Conservation (phyloP, 2,329 filamentous ascomycete genomes). For the Drechslerella stenobrocha region DNA sequence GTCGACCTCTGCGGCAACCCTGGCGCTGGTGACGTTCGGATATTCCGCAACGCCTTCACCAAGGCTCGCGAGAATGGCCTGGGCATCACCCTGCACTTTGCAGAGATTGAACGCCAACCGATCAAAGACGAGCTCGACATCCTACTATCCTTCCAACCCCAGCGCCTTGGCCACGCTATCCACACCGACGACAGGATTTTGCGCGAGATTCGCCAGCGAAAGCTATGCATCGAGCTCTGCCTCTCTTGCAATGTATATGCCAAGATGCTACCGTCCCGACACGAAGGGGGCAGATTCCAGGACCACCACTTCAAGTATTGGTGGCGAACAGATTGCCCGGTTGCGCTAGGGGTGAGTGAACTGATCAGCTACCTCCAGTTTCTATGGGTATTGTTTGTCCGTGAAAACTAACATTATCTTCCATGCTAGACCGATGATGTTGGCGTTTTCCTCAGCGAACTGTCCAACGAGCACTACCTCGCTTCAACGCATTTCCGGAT, state of each 20-base stretch:
- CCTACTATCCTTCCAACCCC: conserved; percentile 68
- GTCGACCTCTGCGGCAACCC: conserved; percentile 81
- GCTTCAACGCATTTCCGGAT: conserved; percentile 72
- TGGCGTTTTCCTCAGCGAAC: conserved; percentile 73
- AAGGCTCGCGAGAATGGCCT: conserved; percentile 63
- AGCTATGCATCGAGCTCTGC: conserved; percentile 73
- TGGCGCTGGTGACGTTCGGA: conserved; percentile 62
- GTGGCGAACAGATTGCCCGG: conserved; percentile 64
- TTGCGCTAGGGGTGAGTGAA: conserved; percentile 70
- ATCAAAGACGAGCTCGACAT: conserved; percentile 65
- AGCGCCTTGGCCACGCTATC: conserved; percentile 76
- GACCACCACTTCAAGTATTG: conserved; percentile 80
- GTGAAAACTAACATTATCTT: conserved; percentile 48
- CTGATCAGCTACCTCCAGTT: background rate
- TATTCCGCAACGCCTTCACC: conserved; percentile 65
- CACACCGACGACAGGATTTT: conserved; percentile 68
- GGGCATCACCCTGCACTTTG: conserved; percentile 75
- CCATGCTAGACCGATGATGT: conserved; percentile 73
- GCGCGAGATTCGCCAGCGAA: conserved; percentile 61
- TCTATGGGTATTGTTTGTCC: too few species aligned
- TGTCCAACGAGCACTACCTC: conserved; percentile 76
- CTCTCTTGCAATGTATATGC: conserved; percentile 79
- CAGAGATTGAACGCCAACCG: conserved; percentile 66
- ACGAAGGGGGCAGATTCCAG: conserved; percentile 57
- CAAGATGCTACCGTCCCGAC: conserved; percentile 66